Base-by-base conservation (phyloP, 2,329 filamentous ascomycete species). In the Pseudopyricularia cyperi region DNA sequence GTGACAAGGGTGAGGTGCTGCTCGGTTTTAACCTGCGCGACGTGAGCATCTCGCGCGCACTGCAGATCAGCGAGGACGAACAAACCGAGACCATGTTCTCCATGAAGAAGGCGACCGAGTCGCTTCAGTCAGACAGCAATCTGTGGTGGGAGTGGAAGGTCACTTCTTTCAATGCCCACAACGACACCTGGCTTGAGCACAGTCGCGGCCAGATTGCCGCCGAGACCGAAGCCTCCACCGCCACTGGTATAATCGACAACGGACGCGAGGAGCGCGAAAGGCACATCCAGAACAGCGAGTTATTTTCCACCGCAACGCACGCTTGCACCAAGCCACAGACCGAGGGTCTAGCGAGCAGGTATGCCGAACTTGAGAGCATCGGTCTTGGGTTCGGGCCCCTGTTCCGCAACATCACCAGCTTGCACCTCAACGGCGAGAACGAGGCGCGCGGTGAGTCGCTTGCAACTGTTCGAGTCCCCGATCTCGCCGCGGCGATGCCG, bases 11-110 rank as follows among this genome's bases (percentile, higher is more conserved):
- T 9, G 35, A 39, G 35, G 42, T 28, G 42, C 42, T 22, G 11
- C 42, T 33, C 28, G 26, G 46, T 15, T 32, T 32, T 17, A 48
- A 48, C 46, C 46, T 48, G 4, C 46, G 46, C 14, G 46, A 48
- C 12, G 57, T 61, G 4, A 55, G 57, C 9, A 54, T 61, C 22
- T 57, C 58, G 35, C 46, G 55, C 42, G 59, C 59, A 1, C 46
- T 61, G 46, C 56, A 57, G 46, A 50, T 61, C 6, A 55, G 57
- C 39, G 59, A 61, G 26, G 57, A 50, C n/a, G 55, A 53, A 1
- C 58, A 58, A 22, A 54, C 53, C 33, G 57, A 58, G 53, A 52
- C 52, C 1, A 52, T 58, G 19, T 48, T 61, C 51, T 59, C 55
- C 32, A 55, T 60, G 32, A 52, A 57, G 12, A 56, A 55, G 28